Conservation (phyloP, 352 stramenopile genomes). For the Peronospora belbahrii region DNA sequence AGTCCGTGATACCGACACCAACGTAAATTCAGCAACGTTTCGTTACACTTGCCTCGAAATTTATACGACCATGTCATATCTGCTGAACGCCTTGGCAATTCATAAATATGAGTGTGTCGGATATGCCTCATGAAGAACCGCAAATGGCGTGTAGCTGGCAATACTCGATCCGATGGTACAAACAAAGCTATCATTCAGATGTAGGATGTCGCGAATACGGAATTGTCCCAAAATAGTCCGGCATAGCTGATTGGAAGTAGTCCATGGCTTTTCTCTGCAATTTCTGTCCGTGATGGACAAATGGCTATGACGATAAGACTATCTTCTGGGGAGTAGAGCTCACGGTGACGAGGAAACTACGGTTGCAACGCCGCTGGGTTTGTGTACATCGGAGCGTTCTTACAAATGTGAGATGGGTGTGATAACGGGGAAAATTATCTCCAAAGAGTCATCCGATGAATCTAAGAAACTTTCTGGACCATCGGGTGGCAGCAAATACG, state of each 20-base stretch:
- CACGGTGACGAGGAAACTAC: neutral
- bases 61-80: too few relatives aligned
- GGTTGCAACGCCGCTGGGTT: slow-evolving; percentile 3
- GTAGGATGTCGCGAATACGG: too few relatives aligned
- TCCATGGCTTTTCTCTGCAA: slow-evolving; percentile 15
- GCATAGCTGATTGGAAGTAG: slow-evolving; percentile 17
- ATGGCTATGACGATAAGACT: neutral
- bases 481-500: slow-evolving; percentile 68
- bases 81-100: too few relatives aligned
- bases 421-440: slow-evolving; percentile 18
- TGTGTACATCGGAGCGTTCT: slow-evolving; percentile 11
- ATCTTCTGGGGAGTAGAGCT: slow-evolving; percentile 6
- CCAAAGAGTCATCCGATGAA: slow-evolving; percentile 31
- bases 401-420: slow-evolving; percentile 9
- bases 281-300: slow-evolving; percentile 6
- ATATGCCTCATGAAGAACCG: too few relatives aligned
- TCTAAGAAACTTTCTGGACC: slow-evolving; percentile 26
- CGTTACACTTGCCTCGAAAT: too few relatives aligned
- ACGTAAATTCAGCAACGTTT: too few relatives aligned
- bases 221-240: neutral
- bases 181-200: too few relatives aligned
- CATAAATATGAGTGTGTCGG: too few relatives aligned
- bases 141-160: neutral
- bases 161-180: neutral
- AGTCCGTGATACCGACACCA: slow-evolving; percentile 1